Percentiles rank a stretch among this genome's conserved stretches.
phyloP scores from a whole-genome alignment of 495 filamentous ascomycete species.

The Ascobolus immersus region DNA sequence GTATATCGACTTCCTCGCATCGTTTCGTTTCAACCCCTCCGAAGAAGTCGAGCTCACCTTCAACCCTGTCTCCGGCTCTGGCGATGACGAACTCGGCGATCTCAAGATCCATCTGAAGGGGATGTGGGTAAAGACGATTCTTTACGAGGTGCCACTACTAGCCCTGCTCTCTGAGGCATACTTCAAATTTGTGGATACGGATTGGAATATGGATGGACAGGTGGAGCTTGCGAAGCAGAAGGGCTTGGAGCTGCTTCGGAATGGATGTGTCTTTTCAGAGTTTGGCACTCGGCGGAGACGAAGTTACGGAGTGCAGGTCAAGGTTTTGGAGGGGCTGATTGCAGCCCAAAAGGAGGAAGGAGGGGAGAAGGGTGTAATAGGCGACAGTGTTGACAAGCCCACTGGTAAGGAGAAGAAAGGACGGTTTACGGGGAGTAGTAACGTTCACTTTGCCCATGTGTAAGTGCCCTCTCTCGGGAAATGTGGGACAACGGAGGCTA shows the following conservation, averaged over 20 bases:
- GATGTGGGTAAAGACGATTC: slow-evolving; percentile 78
- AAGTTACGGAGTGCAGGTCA: slow-evolving; percentile 81
- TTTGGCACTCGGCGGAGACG: slow-evolving; percentile 72
- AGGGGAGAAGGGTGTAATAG: no score
- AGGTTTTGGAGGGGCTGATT: slow-evolving; percentile 62
- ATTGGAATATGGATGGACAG: slow-evolving; percentile 68
- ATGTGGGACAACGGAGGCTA: neutral
- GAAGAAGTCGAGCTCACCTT: slow-evolving; percentile 58
- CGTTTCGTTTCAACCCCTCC: slow-evolving; percentile 52
- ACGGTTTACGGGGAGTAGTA: slow-evolving; percentile 66
- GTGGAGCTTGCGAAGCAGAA: slow-evolving; percentile 61
- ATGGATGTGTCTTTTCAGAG: slow-evolving; percentile 75
- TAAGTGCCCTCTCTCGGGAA: neutral
- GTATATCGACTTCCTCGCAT: slow-evolving; percentile 57
- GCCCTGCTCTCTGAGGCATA: slow-evolving; percentile 85
- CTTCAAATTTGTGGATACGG: slow-evolving; percentile 77
- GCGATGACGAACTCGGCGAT: slow-evolving; percentile 34
- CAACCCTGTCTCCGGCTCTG: slow-evolving; percentile 20
- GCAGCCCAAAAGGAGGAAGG: slow-evolving; percentile 46
- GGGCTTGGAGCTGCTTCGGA: slow-evolving; percentile 44
- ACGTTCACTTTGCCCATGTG: slow-evolving; percentile 61
- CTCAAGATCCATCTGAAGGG: slow-evolving; percentile 50
- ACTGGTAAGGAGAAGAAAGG: slow-evolving; percentile 31
- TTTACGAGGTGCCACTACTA: slow-evolving; percentile 89
- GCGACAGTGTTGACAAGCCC: no score